phyloP scores from a whole-genome alignment of 2,329 filamentous ascomycete genomes.

The Colletotrichum graminicola region DNA sequence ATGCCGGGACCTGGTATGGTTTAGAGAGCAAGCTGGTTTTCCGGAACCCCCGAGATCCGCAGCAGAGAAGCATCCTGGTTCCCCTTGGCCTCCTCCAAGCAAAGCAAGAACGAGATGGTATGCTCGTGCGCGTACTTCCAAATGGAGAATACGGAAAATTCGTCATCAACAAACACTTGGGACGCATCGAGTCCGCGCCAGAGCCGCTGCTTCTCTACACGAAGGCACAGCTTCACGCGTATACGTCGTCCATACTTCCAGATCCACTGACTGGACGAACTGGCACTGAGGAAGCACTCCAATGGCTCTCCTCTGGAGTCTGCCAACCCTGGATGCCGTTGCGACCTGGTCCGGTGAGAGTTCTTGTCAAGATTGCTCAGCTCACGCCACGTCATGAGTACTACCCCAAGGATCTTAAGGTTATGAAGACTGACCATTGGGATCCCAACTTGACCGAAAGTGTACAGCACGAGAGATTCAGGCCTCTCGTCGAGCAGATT shows the following conservation, averaged over 20 bases:
- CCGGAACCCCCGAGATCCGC: slow-evolving; percentile 54
- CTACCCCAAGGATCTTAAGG: slow-evolving; percentile 52
- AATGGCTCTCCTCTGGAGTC: slow-evolving; percentile 61
- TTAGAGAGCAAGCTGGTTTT: slow-evolving; percentile 70
- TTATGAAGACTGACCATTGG: slow-evolving; percentile 55
- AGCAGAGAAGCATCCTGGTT: slow-evolving; percentile 64
- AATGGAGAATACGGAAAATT: slow-evolving; percentile 61
- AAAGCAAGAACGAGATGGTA: slow-evolving; percentile 33
- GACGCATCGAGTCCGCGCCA: slow-evolving; percentile 67
- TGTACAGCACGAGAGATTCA: slow-evolving; percentile 55
- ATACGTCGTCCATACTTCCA: slow-evolving; percentile 68
- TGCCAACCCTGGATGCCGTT: slow-evolving; percentile 63
- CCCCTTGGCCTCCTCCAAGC: slow-evolving; percentile 56
- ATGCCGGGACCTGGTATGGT: slow-evolving; percentile 71
- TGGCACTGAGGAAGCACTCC: slow-evolving; percentile 70
- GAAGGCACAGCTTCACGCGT: slow-evolving; percentile 71
- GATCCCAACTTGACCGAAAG: slow-evolving; percentile 47
- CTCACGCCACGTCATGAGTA: slow-evolving; percentile 51
- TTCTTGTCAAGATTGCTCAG: slow-evolving; percentile 44
- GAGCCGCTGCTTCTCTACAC: slow-evolving; percentile 67
- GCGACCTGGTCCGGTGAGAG: fast-evolving
- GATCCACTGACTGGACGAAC: slow-evolving; percentile 70
- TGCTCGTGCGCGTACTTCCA: slow-evolving; percentile 49
- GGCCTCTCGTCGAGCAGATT: slow-evolving; percentile 48
- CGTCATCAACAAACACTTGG: slow-evolving; percentile 65